These are phyloP conservation scores for Aspergillus carbonarius DNA, from an alignment of 2,329 filamentous ascomycete genomes.

Conservation along the genomic window DNA sequence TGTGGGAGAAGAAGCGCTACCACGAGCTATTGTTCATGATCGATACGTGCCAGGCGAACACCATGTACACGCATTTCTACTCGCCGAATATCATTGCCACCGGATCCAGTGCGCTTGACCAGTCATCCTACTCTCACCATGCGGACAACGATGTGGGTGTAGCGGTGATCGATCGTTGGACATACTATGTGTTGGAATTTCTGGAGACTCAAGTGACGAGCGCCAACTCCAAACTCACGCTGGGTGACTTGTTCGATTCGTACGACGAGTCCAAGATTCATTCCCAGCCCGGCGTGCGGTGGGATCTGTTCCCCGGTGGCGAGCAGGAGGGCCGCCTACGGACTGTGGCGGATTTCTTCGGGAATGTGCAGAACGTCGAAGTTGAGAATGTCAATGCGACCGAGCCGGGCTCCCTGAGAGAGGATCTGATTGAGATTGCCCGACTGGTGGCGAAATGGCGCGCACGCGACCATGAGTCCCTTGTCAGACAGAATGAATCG, in stretches of 20 bases:
- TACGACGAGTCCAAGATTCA: constrained; percentile 96
- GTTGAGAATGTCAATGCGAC: constrained; percentile 64
- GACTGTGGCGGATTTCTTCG: constrained; percentile 94
- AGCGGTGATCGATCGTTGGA: constrained; percentile 97
- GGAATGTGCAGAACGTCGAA: constrained; percentile 96
- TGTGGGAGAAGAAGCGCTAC: constrained; percentile 99
- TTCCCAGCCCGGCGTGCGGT: constrained; percentile 84
- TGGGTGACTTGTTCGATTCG: constrained; percentile 93
- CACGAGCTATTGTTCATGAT: constrained; percentile 99
- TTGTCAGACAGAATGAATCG: constrained; percentile 26
- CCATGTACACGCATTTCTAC: constrained; percentile 98
- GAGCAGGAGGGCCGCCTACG: constrained; percentile 73
- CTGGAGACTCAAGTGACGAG: constrained; percentile 87
- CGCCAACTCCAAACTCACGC: constrained; percentile 79
- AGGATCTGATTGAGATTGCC: constrained; percentile 75
- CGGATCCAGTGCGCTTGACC: constrained; percentile 91
- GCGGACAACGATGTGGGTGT: constrained; percentile 98
- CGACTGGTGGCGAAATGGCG: constrained; percentile 56
- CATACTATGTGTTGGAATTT: constrained; percentile 97
- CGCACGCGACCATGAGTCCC: constrained; percentile 36
- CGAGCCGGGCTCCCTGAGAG: constrained; percentile 54
- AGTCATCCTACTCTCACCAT: constrained; percentile 96
- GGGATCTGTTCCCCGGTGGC: constrained; percentile 90
- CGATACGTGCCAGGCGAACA: constrained; percentile 98
- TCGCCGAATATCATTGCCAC: constrained; percentile 98